Base-by-base conservation (phyloP, 192 early-diverging fungal genomes). In the Funneliformis geosporum region DNA sequence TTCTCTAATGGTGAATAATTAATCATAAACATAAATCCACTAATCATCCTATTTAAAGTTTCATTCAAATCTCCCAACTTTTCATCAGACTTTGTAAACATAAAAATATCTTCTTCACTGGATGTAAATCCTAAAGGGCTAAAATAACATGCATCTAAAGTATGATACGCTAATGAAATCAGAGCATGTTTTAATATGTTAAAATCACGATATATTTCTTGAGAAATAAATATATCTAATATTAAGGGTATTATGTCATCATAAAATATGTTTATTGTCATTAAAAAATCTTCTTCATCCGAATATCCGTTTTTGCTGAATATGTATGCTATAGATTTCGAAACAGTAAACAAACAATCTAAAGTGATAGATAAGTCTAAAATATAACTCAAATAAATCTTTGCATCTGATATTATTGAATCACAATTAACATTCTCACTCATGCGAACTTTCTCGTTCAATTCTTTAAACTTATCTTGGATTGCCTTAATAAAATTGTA, bases 1-100 rank as follows among this genome's bases (percentile, higher is more conserved):
- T 87, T 87, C n/a, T 90, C 87, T 18, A 93, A 82, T 8, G 83
- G 85, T 43, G 89, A 88, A n/a, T 82, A 73, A 47, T 96, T 93
- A 78, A 96, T 85, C 18, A 94, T 82, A 8, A 76, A 76, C 23
- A 93, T 79, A 18, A 93, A 60, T 25, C 88, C 76, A 28, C 88
- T 82, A 75, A 85, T 89, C 39, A 92, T 75, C 16, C 42, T 33
- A 50, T 87, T 85, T 11, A 85, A 79, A 10, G 83, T 28, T 14
- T 69, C 70, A 0, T 81, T 73, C 28, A 39, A 44, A 11, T 81
- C 80, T 21, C 65, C 25, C 25, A 79, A 16, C 5, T 50, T 60
- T 33, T 42, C 50, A 60, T 76, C 75, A 33, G 59, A 50, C 62
- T 70, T 75, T 23, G 14, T 69, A 25, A 69, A 60, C 39, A 21